A percentile compares a stretch with the other conserved stretches of the same genome.
Evolutionary conservation across 1,284 basidiomycete species (phyloP).

Genomic region (Cryptococcus neoformans): DNA sequence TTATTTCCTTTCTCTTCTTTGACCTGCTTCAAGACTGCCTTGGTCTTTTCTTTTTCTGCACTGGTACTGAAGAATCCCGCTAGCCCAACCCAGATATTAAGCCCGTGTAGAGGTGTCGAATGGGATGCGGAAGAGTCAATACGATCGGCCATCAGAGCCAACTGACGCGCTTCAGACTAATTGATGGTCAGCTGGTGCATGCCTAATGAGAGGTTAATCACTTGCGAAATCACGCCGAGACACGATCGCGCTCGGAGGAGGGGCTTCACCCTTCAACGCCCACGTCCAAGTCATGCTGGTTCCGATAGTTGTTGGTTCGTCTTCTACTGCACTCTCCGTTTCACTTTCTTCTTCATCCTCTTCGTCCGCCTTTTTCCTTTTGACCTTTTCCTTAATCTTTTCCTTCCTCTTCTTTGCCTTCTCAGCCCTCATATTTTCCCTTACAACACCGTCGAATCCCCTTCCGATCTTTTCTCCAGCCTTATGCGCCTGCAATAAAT

Average conservation of each 20-base stretch:
- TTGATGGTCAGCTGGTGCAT: neutral
- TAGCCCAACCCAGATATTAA: conserved; percentile 42
- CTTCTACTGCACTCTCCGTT: conserved; percentile 7
- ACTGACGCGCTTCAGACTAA: conserved; percentile 39
- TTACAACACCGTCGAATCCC: conserved; percentile 2
- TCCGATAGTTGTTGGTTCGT: conserved; percentile 23
- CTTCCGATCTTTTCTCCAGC: conserved; percentile 25
- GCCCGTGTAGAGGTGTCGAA: conserved; percentile 19
- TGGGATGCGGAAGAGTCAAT: conserved; percentile 24
- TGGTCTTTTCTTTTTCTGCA: conserved; percentile 20
- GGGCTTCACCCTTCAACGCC: conserved; percentile 48
- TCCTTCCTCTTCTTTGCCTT: neutral
- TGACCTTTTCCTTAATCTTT: conserved; percentile 5
- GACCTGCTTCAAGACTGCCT: conserved; percentile 14
- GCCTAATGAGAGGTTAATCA: conserved; percentile 1
- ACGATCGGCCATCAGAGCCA: conserved; percentile 45
- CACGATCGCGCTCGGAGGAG: conserved; percentile 48
- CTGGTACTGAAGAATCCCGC: conserved; percentile 32
- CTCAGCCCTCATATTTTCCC: conserved; percentile 16
- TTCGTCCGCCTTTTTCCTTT: neutral
- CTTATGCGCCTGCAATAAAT: conserved; percentile 36
- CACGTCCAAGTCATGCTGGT: conserved; percentile 34
- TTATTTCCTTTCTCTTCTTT: neutral
- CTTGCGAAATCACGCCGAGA: conserved; percentile 46
- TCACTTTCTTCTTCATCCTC: conserved; percentile 6